A percentile compares a stretch with the other conserved stretches of the same genome.
Conservation (phyloP, 768 basidiomycete species). For the Mycena rosella region DNA sequence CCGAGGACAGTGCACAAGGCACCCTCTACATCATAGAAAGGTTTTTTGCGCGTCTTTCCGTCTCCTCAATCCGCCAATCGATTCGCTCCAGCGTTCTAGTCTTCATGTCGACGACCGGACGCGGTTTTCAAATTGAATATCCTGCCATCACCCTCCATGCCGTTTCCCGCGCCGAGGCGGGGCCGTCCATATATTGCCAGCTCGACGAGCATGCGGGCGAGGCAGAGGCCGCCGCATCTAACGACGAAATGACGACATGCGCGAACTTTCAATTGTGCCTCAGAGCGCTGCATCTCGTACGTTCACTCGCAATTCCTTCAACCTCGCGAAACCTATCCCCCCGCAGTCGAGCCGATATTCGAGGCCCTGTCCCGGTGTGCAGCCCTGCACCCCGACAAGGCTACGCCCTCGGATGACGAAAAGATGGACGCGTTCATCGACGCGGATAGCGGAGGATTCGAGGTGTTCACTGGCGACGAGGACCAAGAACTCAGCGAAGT, state of each 20-base stretch:
- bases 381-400: slow-evolving; percentile 84
- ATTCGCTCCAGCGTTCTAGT: slow-evolving; percentile 69
- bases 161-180: slow-evolving; percentile 76
- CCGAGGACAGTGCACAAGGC: slow-evolving; percentile 67
- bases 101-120: slow-evolving; percentile 78
- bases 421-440: slow-evolving; percentile 69
- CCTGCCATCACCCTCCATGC: slow-evolving; percentile 95
- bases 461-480: slow-evolving; percentile 67
- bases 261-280: slow-evolving; percentile 86
- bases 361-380: slow-evolving; percentile 89
- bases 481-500: slow-evolving; percentile 85
- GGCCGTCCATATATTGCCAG: slow-evolving; percentile 92
- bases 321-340: slow-evolving; percentile 1
- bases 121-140: slow-evolving; percentile 89
- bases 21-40: slow-evolving; percentile 89
- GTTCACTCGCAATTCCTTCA: slow-evolving; percentile 45
- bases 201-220: slow-evolving; percentile 76
- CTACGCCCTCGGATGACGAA: slow-evolving; percentile 62
- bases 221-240: slow-evolving; percentile 47
- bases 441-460: slow-evolving; percentile 61
- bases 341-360: slow-evolving; percentile 85
- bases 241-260: slow-evolving; percentile 65
- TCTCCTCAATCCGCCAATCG: slow-evolving; percentile 16
- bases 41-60: slow-evolving; percentile 53
- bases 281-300: slow-evolving; percentile 67